phyloP scores from a whole-genome alignment of 495 filamentous ascomycete species.

The Glarea lozoyensis region DNA sequence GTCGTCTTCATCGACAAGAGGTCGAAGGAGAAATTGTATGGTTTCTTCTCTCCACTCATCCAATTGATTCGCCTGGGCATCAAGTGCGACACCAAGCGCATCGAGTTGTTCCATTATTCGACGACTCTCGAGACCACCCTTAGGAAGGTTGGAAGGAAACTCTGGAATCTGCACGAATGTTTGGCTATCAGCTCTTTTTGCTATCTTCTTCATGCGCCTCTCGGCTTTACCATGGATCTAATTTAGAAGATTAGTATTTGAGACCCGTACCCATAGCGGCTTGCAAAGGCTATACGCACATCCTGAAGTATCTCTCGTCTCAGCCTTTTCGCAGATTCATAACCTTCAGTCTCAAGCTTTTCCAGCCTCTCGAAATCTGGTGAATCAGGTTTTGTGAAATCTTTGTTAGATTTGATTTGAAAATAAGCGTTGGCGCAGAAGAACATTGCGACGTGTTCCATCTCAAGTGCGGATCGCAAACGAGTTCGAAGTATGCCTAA shows the following conservation, averaged over 20 bases:
- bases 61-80: constrained; percentile 59
- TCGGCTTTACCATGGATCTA: constrained; percentile 21
- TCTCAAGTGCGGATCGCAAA: constrained; percentile 62
- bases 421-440: constrained; percentile 77
- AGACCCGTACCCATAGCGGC: not conserved
- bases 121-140: constrained; percentile 56
- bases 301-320: constrained; percentile 64
- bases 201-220: constrained; percentile 39
- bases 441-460: constrained; percentile 75
- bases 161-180: constrained; percentile 56
- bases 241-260: not conserved
- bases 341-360: constrained; percentile 58
- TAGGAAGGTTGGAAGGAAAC: constrained; percentile 34
- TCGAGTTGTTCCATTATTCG: constrained; percentile 47
- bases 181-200: constrained; percentile 33
- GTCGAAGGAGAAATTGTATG: constrained; percentile 56
- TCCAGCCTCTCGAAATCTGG: constrained; percentile 57
- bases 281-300: constrained; percentile 11
- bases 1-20: constrained; percentile 76
- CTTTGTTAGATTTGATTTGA: constrained; percentile 64
- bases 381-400: constrained; percentile 52
- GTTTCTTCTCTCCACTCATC: constrained; percentile 65
- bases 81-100: constrained; percentile 44
- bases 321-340: constrained; percentile 67
- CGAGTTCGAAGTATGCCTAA: constrained; percentile 53